Conservation (phyloP, 257 asterid species). For the Rehmannia glutinosa region DNA sequence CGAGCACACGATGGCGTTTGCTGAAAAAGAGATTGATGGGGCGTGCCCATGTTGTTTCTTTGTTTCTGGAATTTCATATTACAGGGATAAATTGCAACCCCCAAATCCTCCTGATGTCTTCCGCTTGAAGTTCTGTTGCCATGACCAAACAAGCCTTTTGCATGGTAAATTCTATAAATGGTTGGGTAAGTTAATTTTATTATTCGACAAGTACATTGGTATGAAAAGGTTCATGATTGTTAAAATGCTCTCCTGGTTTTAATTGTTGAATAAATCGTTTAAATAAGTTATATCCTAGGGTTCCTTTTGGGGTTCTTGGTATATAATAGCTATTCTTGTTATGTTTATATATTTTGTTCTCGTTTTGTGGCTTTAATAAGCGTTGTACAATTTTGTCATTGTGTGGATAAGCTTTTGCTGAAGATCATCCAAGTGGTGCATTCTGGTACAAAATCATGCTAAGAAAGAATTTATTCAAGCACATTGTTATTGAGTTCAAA, state of each 20-base stretch:
- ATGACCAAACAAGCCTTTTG: too few species aligned
- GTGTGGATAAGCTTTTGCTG: neutral
- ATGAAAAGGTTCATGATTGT: neutral
- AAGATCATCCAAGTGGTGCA: neutral
- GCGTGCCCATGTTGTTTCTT: too few species aligned
- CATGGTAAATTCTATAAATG: too few species aligned
- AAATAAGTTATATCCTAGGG: neutral
- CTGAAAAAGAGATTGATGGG: too few species aligned
- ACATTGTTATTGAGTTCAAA: neutral
- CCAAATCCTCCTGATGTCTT: too few species aligned
- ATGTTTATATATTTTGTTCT: neutral
- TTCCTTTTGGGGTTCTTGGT: neutral
- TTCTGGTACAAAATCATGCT: constrained; percentile 1
- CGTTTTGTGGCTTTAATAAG: neutral
- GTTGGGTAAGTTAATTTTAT: neutral
- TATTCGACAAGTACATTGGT: neutral
- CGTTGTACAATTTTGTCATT: neutral
- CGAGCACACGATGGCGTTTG: too few species aligned
- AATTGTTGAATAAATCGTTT: neutral
- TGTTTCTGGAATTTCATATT: too few species aligned
- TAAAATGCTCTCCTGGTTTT: neutral
- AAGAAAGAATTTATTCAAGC: neutral
- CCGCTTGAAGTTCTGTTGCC: too few species aligned
- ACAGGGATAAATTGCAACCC: too few species aligned
- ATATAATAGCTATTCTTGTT: neutral